These are phyloP conservation scores for Penicillium crustosum DNA, from an alignment of 2,329 filamentous ascomycete genomes.

Conservation along the genomic window DNA sequence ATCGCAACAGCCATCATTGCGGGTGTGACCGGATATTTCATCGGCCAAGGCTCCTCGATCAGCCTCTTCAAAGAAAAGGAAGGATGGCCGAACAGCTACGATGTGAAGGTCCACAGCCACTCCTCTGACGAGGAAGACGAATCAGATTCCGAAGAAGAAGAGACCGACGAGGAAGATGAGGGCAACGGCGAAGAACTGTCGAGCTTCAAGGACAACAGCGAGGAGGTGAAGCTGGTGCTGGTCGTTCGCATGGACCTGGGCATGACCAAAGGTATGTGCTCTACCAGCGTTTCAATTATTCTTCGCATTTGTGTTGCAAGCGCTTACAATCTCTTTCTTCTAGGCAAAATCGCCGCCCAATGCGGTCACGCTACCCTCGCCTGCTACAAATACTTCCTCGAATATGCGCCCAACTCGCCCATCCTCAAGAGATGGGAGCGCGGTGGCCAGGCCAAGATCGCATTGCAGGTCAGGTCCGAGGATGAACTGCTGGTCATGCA, in stretches of 20 bases:
- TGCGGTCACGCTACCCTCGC: slow-evolving; percentile 94
- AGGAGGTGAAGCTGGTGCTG: slow-evolving; percentile 92
- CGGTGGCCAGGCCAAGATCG: slow-evolving; percentile 87
- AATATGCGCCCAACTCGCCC: slow-evolving; percentile 53
- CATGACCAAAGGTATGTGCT: slow-evolving; percentile 84
- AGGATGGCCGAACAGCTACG: slow-evolving; percentile 57
- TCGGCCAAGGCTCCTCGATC: slow-evolving; percentile 64
- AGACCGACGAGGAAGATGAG: slow-evolving; percentile 69
- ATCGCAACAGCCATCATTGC: slow-evolving; percentile 72
- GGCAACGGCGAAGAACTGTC: slow-evolving; percentile 54
- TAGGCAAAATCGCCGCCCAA: slow-evolving; percentile 96
- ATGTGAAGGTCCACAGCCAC: slow-evolving; percentile 47
- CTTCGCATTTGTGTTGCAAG: not conserved
- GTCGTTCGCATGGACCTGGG: slow-evolving; percentile 91
- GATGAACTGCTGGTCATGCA: slow-evolving; percentile 75
- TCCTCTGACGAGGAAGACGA: slow-evolving; percentile 45
- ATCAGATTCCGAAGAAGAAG: slow-evolving; percentile 58
- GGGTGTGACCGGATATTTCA: slow-evolving; percentile 73
- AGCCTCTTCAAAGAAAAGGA: slow-evolving; percentile 62
- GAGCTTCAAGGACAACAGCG: slow-evolving; percentile 54
- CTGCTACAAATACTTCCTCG: slow-evolving; percentile 83
- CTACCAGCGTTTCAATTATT: not conserved
- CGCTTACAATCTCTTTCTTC: slow-evolving; percentile 1
- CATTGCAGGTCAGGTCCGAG: slow-evolving; percentile 82
- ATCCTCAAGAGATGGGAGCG: slow-evolving; percentile 83